Base-by-base conservation (phyloP, 768 basidiomycete genomes). In the Galerina marginata region DNA sequence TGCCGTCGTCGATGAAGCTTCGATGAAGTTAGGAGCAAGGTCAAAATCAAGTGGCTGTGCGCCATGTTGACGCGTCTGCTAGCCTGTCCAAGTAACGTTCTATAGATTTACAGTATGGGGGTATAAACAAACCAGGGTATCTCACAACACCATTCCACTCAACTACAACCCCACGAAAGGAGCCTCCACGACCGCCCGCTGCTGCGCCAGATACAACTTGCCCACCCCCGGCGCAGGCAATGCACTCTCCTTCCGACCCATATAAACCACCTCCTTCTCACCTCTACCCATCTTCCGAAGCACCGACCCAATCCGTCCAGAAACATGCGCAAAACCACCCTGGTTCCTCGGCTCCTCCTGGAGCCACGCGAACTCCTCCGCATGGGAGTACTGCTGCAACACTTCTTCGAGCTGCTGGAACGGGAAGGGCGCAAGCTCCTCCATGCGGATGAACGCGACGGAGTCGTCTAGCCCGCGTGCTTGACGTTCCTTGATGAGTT, bases 281-380 rank as follows among this genome's bases (percentile, higher is more conserved):
- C 57, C 65, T 59, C 67, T 62, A 16, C 59, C 81, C 74, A 73
- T 62, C 67, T 62, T 37, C 57, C 80, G 75, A 71, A 93, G 69
- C 33, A 93, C 81, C 20, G 63, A 69, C 6, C 76, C 75, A 56
- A 94, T 74, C 65, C 93, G 78, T 1, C 78, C 77, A 39, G 71
- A 72, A 44, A 93, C 89, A 74, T 92, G 90, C 11, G 76, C 72
- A 79, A 82, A 95, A 2, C 89, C 85, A 2, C 95, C 95, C 72
- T 96, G 94, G 69, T 97, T 96, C 69, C 79, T 84, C 2, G 94
- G 89, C 69, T 96, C 95, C 69, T 96, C 95, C 71, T 97, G 95
- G 15, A 92, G 77, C 87, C 91, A 96, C 7, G 83, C 46, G 36
- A 83, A 68, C 54, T 86, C 81, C 3, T 66, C 62, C 0, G 74